Conservation (phyloP, 2,329 filamentous ascomycete genomes). For the Cryoendolithus antarcticus region DNA sequence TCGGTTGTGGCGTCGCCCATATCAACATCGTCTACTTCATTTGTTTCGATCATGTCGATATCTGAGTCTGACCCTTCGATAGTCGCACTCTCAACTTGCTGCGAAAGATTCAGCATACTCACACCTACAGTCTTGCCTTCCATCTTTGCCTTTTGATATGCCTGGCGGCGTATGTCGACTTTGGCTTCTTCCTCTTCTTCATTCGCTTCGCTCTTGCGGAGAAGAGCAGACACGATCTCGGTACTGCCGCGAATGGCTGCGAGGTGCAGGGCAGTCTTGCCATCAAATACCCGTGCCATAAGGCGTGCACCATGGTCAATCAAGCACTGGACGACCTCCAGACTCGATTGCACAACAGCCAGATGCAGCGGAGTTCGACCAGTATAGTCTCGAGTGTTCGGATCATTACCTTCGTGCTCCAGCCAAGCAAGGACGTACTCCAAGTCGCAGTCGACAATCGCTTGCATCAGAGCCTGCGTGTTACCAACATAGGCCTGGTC, state of each 20-base stretch:
- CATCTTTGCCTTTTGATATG: neutral
- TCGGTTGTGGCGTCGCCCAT: conserved; percentile 34
- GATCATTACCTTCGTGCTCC: conserved; percentile 53
- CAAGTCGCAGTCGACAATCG: conserved; percentile 62
- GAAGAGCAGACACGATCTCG: conserved; percentile 58
- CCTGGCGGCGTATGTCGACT: conserved; percentile 15
- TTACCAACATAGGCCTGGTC: conserved; percentile 84
- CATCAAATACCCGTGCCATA: conserved; percentile 63
- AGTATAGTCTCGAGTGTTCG: conserved; percentile 64
- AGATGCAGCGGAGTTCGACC: conserved; percentile 70
- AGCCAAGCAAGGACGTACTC: conserved; percentile 60
- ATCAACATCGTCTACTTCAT: conserved; percentile 21
- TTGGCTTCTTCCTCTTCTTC: conserved; percentile 52
- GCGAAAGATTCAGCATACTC: conserved; percentile 1
- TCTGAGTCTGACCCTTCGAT: conserved; percentile 29
- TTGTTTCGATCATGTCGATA: conserved; percentile 33
- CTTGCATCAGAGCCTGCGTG: conserved; percentile 63
- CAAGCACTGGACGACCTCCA: conserved; percentile 57
- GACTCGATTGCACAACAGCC: conserved; percentile 55
- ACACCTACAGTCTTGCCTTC: neutral
- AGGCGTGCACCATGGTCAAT: conserved; percentile 62
- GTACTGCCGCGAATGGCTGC: conserved; percentile 57
- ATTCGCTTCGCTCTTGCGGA: conserved; percentile 63
- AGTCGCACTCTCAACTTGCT: neutral
- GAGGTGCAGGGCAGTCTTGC: conserved; percentile 70